Conservation (phyloP, 768 basidiomycete species). For the Lactarius hatsudake region DNA sequence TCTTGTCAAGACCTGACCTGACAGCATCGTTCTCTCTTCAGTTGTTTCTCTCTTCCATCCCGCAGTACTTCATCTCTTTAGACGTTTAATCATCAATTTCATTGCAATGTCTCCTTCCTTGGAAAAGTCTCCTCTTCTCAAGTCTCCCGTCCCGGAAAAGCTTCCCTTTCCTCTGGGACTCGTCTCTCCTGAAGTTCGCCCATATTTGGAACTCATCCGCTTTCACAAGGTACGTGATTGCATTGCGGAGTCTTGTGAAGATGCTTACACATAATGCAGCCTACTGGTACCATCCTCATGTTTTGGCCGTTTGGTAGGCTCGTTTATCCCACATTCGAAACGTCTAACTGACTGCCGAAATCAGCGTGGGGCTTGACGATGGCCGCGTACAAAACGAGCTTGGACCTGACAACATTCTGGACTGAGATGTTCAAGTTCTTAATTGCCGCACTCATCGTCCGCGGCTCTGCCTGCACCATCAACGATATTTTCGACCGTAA, state of each 20-base stretch:
- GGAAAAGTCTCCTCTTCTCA: slow-evolving; percentile 18
- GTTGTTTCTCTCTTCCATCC: background rate
- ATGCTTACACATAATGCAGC: slow-evolving; percentile 8
- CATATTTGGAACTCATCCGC: slow-evolving; percentile 27
- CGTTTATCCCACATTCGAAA: background rate
- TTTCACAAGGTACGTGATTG: slow-evolving; percentile 19
- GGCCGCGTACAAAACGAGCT: slow-evolving; percentile 24
- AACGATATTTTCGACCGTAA: slow-evolving; percentile 33
- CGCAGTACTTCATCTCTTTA: background rate
- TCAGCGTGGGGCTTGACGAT: slow-evolving; percentile 29
- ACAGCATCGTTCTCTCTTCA: background rate
- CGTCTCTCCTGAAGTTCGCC: slow-evolving; percentile 25
- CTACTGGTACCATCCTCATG: slow-evolving; percentile 26
- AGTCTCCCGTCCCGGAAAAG: slow-evolving; percentile 18
- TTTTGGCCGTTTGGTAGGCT: slow-evolving; percentile 19
- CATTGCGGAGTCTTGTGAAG: background rate
- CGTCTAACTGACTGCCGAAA: background rate
- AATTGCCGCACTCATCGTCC: slow-evolving; percentile 20
- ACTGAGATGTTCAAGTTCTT: slow-evolving; percentile 17
- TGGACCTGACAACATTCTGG: slow-evolving; percentile 21
- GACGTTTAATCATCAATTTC: background rate
- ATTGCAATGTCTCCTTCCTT: slow-evolving; percentile 6
- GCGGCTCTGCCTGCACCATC: slow-evolving; percentile 31
- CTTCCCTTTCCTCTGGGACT: slow-evolving; percentile 27
- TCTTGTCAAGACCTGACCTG: background rate